These are phyloP conservation scores for Phoma herbarum DNA, from an alignment of 2,329 filamentous ascomycete genomes.

Conservation along the genomic window DNA sequence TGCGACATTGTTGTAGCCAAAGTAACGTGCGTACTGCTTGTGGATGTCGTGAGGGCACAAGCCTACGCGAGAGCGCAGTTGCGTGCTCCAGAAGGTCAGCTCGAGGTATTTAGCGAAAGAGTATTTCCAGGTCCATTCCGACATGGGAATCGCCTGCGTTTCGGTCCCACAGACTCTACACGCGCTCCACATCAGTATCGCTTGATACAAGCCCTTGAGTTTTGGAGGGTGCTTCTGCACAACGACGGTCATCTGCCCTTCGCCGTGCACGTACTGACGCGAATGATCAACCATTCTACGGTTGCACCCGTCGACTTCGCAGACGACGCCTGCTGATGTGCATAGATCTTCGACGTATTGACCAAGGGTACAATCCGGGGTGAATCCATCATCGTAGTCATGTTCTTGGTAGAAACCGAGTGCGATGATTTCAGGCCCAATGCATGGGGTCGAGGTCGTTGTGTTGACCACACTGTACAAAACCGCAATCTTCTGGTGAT, in stretches of 20 bases:
- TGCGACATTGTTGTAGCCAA: constrained; percentile 85
- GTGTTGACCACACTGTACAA: constrained; percentile 95
- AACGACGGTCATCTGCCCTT: constrained; percentile 91
- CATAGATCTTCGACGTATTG: constrained; percentile 95
- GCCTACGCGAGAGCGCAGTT: constrained; percentile 75
- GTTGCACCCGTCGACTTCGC: constrained; percentile 84
- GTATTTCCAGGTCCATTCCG: constrained; percentile 94
- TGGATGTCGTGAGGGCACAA: constrained; percentile 92
- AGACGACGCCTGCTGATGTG: constrained; percentile 76
- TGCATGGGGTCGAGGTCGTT: constrained; percentile 89
- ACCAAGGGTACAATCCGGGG: constrained; percentile 88
- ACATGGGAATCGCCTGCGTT: constrained; percentile 90
- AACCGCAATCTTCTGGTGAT: constrained; percentile 95
- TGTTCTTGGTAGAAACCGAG: constrained; percentile 95
- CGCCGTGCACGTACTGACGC: constrained; percentile 94
- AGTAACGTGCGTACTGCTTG: constrained; percentile 90
- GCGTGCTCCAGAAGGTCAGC: constrained; percentile 92
- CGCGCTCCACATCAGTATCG: constrained; percentile 96
- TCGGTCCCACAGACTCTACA: constrained; percentile 93
- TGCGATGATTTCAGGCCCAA: constrained; percentile 87
- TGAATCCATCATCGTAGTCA: constrained; percentile 72
- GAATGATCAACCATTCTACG: constrained; percentile 92
- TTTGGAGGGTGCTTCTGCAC: constrained; percentile 78
- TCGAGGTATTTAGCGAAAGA: constrained; percentile 99
- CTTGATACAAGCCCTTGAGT: constrained; percentile 71